Percentiles rank a stretch among this genome's conserved stretches.
phyloP scores from a whole-genome alignment of 2,329 filamentous ascomycete genomes.

The Fusarium sp. region DNA sequence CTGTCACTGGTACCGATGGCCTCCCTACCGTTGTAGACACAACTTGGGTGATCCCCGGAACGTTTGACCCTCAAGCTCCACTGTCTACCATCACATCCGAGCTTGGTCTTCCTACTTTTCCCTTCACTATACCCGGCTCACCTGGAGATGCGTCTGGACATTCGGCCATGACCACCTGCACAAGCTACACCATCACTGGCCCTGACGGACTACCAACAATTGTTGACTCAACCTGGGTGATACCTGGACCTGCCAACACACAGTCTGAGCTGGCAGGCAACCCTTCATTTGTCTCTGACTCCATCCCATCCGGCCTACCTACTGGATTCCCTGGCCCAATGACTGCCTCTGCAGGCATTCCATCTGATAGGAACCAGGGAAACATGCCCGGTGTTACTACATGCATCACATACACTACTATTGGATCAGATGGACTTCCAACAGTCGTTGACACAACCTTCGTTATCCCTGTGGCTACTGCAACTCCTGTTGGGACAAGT shows the following conservation, averaged over 20 bases:
- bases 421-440: conserved; percentile 47
- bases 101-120: conserved; percentile 26
- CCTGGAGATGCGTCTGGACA: conserved; percentile 31
- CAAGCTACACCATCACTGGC: conserved; percentile 41
- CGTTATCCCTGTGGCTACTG: conserved; percentile 41
- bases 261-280: conserved; percentile 32
- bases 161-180: conserved; percentile 26
- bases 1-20: conserved; percentile 50
- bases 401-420: conserved; percentile 48
- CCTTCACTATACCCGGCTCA: conserved; percentile 17
- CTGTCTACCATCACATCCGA: conserved; percentile 34
- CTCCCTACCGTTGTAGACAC: conserved; percentile 52
- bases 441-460: conserved; percentile 50
- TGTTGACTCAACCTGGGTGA: conserved; percentile 50
- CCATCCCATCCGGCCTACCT: conserved; percentile 38
- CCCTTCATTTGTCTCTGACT: conserved; percentile 39
- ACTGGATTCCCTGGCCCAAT: conserved; percentile 41
- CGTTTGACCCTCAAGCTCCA: conserved; percentile 19
- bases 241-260: conserved; percentile 41
- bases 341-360: conserved; percentile 21
- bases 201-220: conserved; percentile 45
- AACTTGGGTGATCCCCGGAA: conserved; percentile 46
- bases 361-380: conserved; percentile 8
- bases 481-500: conserved; percentile 34
- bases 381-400: conserved; percentile 39